phyloP scores from a whole-genome alignment of 257 asterid genomes.

The Nicotiana noctiflora region DNA sequence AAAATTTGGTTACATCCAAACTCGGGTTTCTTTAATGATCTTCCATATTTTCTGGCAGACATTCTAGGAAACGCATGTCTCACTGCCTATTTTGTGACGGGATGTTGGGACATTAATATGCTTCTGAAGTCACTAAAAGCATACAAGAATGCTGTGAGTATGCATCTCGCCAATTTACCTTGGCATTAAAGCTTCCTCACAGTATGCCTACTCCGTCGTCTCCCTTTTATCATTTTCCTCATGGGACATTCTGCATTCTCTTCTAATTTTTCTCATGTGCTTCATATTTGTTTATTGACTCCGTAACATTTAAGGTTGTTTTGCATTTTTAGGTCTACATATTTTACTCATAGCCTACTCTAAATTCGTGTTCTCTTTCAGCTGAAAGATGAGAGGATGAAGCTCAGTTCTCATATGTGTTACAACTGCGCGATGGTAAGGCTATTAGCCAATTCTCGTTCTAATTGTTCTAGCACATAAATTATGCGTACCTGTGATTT shows the following conservation, averaged over 20 bases:
- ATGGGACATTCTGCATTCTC: neutral
- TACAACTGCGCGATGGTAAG: constrained; percentile 79
- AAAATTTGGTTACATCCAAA: neutral
- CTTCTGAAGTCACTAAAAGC: constrained; percentile 74
- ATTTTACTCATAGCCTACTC: neutral
- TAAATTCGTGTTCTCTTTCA: constrained; percentile 11
- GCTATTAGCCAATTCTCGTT: neutral
- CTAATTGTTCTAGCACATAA: neutral
- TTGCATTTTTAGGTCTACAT: neutral
- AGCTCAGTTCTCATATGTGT: constrained; percentile 63
- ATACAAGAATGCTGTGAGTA: constrained; percentile 84
- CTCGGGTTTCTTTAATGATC: neutral
- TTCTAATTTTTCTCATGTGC: neutral
- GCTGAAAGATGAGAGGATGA: constrained; percentile 83
- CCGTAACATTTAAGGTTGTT: no score
- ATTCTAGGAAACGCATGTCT: constrained; percentile 81
- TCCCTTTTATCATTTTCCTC: neutral
- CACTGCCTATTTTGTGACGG: constrained; percentile 71
- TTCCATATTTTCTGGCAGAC: constrained; percentile 33
- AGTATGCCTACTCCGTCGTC: neutral
- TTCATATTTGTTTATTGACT: neutral
- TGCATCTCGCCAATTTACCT: neutral
- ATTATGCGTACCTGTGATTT: neutral
- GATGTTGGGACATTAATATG: constrained; percentile 71
- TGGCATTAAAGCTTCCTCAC: neutral